These are phyloP conservation scores for Letharia columbiana DNA, from an alignment of 495 filamentous ascomycete species.

Conservation along the genomic window DNA sequence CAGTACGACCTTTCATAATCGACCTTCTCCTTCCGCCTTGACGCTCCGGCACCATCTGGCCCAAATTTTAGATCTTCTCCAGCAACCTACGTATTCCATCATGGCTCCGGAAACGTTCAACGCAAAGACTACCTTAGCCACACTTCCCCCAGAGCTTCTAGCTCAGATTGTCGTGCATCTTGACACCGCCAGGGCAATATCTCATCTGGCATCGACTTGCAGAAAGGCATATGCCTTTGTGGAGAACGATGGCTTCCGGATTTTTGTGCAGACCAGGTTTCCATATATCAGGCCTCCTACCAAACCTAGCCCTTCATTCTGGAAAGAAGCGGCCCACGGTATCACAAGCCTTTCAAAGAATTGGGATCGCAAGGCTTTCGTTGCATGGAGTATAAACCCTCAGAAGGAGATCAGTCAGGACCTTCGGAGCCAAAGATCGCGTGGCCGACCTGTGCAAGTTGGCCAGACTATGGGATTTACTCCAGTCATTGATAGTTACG, in stretches of 20 bases:
- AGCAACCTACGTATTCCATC: not conserved
- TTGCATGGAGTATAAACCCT: conserved; percentile 47
- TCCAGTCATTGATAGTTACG: conserved; percentile 54
- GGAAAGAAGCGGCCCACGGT: conserved; percentile 46
- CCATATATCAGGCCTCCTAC: conserved; percentile 30
- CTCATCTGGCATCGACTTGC: conserved; percentile 42
- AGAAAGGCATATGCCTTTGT: conserved; percentile 43
- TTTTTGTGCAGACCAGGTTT: conserved; percentile 50
- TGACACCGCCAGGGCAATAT: conserved; percentile 42
- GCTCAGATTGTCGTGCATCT: conserved; percentile 46
- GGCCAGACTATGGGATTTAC: conserved; percentile 58
- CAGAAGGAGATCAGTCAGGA: conserved; percentile 10
- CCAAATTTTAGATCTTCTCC: not conserved
- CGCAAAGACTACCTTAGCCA: conserved; percentile 27
- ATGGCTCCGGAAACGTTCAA: not conserved
- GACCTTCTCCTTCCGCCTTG: not conserved
- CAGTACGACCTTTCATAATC: not conserved
- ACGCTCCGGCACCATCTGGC: not conserved
- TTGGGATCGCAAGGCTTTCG: conserved; percentile 49
- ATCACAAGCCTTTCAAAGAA: conserved; percentile 52
- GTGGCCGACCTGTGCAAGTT: conserved; percentile 18
- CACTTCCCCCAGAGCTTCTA: conserved; percentile 56
- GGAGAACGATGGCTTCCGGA: conserved; percentile 47
- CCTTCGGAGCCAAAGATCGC: not conserved
- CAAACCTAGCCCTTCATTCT: conserved; percentile 28